These are phyloP conservation scores for Solanum paucissectum DNA, from an alignment of 257 asterid genomes.

Conservation along the genomic window DNA sequence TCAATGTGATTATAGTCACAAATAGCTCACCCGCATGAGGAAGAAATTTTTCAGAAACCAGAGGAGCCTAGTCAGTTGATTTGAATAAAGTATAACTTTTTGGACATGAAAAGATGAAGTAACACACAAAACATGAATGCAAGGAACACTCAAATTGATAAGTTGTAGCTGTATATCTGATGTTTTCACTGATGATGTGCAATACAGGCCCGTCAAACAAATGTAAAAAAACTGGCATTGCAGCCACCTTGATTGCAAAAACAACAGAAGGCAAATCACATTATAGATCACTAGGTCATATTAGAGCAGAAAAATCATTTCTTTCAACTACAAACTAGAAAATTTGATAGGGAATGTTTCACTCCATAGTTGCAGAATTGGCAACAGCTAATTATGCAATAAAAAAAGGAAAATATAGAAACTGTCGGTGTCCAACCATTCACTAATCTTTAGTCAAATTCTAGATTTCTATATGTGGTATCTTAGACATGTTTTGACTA, in stretches of 20 bases:
- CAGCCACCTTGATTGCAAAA: neutral
- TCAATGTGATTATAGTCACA: neutral
- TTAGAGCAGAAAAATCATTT: neutral
- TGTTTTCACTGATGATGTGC: neutral
- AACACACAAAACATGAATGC: neutral
- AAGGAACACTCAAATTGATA: neutral
- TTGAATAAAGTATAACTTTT: neutral
- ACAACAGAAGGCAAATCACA: neutral
- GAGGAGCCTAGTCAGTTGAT: neutral
- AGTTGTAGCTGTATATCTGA: neutral
- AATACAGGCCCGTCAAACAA: neutral
- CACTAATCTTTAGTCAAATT: neutral
- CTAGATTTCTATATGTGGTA: neutral
- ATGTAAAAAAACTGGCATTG: neutral
- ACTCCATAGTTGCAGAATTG: neutral
- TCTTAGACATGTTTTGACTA: neutral
- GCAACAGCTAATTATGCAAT: neutral
- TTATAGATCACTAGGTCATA: neutral
- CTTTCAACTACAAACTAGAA: neutral
- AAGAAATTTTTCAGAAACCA: neutral
- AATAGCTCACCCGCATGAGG: neutral
- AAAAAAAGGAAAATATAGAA: neutral
- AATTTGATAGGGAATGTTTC: neutral
- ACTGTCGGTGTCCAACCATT: neutral
- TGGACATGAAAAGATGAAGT: neutral